A percentile compares a stretch with the other conserved stretches of the same genome.
Evolutionary conservation across 148 eudicot species (phyloP).

Genomic region (Bassia scoparia): DNA sequence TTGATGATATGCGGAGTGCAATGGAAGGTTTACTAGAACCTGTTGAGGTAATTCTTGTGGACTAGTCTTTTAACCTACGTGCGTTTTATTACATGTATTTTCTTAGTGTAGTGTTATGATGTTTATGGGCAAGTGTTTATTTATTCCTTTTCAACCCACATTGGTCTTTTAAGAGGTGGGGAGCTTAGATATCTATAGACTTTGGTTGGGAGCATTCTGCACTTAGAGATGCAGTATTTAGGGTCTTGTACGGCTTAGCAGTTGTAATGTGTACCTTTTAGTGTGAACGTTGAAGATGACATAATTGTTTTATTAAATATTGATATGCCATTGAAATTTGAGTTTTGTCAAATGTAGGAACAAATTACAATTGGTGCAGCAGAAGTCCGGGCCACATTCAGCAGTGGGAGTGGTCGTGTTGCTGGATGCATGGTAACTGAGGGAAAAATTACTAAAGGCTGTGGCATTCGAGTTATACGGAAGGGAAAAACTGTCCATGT

Average conservation of each 20-base stretch:
- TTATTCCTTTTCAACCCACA: too few species aligned
- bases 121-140: too few species aligned
- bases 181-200: too few species aligned
- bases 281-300: not conserved
- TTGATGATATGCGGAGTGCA: conserved; percentile 89
- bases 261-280: not conserved
- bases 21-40: conserved; percentile 95
- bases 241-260: not conserved
- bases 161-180: too few species aligned
- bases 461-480: conserved; percentile 72
- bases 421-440: conserved; percentile 99
- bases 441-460: conserved; percentile 80
- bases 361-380: conserved; percentile 77
- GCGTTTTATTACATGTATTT: not conserved
- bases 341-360: conserved; percentile 47
- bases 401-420: conserved; percentile 93
- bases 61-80: not conserved
- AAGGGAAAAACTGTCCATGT: conserved; percentile 61
- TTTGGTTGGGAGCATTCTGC: too few species aligned
- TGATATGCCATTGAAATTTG: not conserved
- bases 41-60: conserved; percentile 63
- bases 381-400: conserved; percentile 86
- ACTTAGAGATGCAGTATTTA: too few species aligned
- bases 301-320: not conserved
- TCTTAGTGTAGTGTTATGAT: not conserved